Evolutionary conservation across 768 basidiomycete genomes (phyloP).

Genomic region (Calocybe cyanea): DNA sequence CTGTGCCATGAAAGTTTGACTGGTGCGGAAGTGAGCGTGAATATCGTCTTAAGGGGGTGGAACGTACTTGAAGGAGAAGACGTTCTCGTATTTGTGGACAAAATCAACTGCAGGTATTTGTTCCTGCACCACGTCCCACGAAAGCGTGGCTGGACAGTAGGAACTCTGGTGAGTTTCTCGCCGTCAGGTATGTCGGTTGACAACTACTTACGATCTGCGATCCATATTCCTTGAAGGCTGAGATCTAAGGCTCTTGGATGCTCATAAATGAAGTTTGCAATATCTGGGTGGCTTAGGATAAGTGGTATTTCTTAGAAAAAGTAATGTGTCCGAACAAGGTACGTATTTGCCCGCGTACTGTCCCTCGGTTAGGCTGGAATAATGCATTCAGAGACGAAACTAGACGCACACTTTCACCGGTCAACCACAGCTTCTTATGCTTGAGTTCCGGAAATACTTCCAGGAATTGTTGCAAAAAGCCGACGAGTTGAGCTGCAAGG

Average conservation of each 20-base stretch:
- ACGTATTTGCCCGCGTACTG: slow-evolving; percentile 68
- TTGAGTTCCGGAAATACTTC: slow-evolving; percentile 72
- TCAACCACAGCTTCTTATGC: slow-evolving; percentile 64
- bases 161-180: neutral
- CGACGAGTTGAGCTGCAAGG: slow-evolving; percentile 43
- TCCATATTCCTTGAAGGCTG: slow-evolving; percentile 66
- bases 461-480: slow-evolving; percentile 74
- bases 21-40: slow-evolving; percentile 17
- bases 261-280: slow-evolving; percentile 70
- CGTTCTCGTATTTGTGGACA: slow-evolving; percentile 65
- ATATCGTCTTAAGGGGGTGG: neutral
- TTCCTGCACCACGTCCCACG: slow-evolving; percentile 60
- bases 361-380: neutral
- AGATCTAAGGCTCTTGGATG: slow-evolving; percentile 51
- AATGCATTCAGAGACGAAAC: neutral
- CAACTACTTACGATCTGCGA: slow-evolving; percentile 56
- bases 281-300: slow-evolving; percentile 41
- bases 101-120: slow-evolving; percentile 73
- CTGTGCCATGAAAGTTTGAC: slow-evolving; percentile 57
- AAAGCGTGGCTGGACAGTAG: slow-evolving; percentile 42
- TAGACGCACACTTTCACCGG: slow-evolving; percentile 68
- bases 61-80: slow-evolving; percentile 70
- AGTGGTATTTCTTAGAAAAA: slow-evolving; percentile 4
- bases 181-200: neutral
- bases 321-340: slow-evolving; percentile 34